A percentile compares a stretch with the other conserved stretches of the same genome.
Conservation (phyloP, 306 rosid genomes). For the Fragaria nilgerrensis region DNA sequence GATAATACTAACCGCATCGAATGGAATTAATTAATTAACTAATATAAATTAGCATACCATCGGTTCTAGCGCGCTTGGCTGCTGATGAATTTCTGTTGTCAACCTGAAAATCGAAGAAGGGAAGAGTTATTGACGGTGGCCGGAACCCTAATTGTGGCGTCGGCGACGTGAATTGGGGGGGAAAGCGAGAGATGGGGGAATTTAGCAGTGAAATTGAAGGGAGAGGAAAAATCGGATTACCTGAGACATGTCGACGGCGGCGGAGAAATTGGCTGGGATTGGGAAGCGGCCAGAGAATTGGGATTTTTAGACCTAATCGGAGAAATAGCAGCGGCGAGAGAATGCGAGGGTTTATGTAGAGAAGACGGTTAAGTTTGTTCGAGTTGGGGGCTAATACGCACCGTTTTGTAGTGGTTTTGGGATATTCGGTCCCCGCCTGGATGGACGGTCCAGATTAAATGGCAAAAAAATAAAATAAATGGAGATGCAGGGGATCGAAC, state of each 20-base stretch:
- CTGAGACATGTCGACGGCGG: conserved; percentile 49
- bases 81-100: conserved; percentile 97
- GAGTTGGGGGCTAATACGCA: background rate
- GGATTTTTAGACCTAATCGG: background rate
- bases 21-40: background rate
- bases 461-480: background rate
- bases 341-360: background rate
- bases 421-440: background rate
- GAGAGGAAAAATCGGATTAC: conserved; percentile 17
- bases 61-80: conserved; percentile 96
- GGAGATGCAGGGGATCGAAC: conserved; percentile 6
- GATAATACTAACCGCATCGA: background rate
- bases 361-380: background rate
- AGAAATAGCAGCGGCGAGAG: background rate
- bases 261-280: conserved; percentile 4
- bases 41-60: conserved; percentile 45
- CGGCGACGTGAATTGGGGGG: background rate
- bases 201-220: background rate
- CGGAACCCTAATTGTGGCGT: conserved; percentile 23
- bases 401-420: background rate
- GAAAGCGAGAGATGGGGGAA: background rate
- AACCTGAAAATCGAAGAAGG: conserved; percentile 44
- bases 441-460: background rate
- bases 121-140: background rate
- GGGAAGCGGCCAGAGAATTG: background rate